Evolutionary conservation across 306 rosid species (phyloP), one percentile per base, ranked within the genome.

Genomic region (Citrullus mucosospermus): DNA sequence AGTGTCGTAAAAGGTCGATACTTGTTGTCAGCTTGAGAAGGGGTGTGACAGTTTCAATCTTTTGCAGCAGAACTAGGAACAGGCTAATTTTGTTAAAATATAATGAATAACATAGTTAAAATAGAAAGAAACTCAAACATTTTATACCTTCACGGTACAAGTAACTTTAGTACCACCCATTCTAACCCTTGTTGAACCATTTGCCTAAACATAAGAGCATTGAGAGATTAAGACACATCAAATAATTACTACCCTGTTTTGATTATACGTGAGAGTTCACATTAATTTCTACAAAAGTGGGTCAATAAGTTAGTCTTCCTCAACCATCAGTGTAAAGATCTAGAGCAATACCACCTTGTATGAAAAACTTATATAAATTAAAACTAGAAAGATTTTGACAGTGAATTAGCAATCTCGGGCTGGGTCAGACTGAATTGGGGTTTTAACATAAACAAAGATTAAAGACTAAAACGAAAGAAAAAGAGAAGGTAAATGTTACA

Each of bases 261-360:
- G 4, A 20, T 63, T 39, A 1, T 34, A 77, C 97, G 92, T 94
- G 93, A 14, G 94, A 85, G 79, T 92, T 94, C 44, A 92, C 87
- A 78, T 89, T 96, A 4, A 93, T 94, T 89, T 92, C 94, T 41
- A 94, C 87, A 75, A 34, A 69, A 77, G 89, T 86, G 20, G 96
- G 93, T 12, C 97, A 86, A 80, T 80, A 83, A 18, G 91, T 81
- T 78, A 92, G 77, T 82, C 98, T 87, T 80, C 86, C 89, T 78
- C 97, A 84, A 74, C 98, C 98, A 85, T 94, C 97, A 81, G 87
- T 81, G 36, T 96, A 96, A 80, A 94, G 88, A 83, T 93, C 98
- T 62, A 90, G 96, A 73, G 93, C 94, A 54, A 92, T 25, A 25
- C 28, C 28, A 25, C 28, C 28, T 25, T 25, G 28, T 25, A 25